These are phyloP conservation scores for Microdochium nivale DNA, from an alignment of 2,329 filamentous ascomycete species.

Conservation along the genomic window DNA sequence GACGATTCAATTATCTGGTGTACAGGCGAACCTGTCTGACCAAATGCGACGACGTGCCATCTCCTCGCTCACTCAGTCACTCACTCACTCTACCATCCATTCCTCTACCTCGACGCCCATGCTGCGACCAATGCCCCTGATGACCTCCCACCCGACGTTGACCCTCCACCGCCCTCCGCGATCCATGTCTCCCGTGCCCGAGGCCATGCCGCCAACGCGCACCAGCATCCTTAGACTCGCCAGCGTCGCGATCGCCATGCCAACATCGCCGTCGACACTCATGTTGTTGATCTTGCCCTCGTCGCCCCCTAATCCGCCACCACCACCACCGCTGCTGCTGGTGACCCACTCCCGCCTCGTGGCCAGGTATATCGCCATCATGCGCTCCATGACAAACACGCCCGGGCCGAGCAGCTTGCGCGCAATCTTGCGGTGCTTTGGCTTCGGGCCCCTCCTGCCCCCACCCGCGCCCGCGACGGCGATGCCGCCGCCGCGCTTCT, in stretches of 20 bases:
- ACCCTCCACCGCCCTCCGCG: constrained; percentile 67
- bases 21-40: no score
- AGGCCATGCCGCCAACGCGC: constrained; percentile 46
- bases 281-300: constrained; percentile 1
- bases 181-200: constrained; percentile 65
- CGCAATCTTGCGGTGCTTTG: constrained; percentile 57
- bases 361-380: constrained; percentile 69
- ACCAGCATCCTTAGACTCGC: constrained; percentile 62
- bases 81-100: constrained; percentile 55
- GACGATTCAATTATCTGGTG: no score
- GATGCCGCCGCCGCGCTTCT: constrained; percentile 40
- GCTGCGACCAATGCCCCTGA: constrained; percentile 59
- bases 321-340: constrained; percentile 21
- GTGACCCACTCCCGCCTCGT: constrained; percentile 48
- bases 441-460: constrained; percentile 1
- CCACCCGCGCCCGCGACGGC: constrained; percentile 19
- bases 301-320: constrained; percentile 19
- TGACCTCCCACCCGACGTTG: constrained; percentile 71
- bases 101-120: constrained; percentile 74
- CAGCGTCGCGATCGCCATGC: constrained; percentile 62
- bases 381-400: constrained; percentile 67
- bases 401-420: constrained; percentile 69
- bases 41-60: no score
- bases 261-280: constrained; percentile 45
- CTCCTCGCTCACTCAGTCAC: no score